Evolutionary conservation across 2,329 filamentous ascomycete genomes (phyloP).

Genomic region (Trichoderma brevicompactum): DNA sequence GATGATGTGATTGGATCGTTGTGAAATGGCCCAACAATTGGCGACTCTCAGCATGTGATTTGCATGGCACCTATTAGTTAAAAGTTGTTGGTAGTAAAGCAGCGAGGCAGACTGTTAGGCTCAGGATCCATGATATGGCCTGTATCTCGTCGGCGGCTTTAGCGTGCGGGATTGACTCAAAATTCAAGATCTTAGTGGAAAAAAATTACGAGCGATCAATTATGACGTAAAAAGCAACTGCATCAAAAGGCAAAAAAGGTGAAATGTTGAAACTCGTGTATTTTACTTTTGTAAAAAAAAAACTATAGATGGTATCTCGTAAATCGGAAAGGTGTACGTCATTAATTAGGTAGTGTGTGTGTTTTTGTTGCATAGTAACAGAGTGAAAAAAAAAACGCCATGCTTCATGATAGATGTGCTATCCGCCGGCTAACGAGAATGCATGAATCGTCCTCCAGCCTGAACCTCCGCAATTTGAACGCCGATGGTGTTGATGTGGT

Average conservation of each 20-base stretch:
- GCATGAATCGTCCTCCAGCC: neutral
- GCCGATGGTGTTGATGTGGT: neutral
- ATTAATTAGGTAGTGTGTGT: neutral
- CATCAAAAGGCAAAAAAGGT: neutral
- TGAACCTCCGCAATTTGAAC: neutral
- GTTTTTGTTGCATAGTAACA: neutral
- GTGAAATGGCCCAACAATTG: neutral
- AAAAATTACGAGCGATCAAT: neutral
- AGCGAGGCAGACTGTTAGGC: neutral
- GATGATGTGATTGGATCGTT: neutral
- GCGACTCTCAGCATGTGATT: too few relatives aligned
- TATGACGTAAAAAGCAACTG: neutral
- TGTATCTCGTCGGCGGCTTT: neutral
- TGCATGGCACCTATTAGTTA: neutral
- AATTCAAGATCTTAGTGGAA: neutral
- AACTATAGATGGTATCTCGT: slow-evolving; percentile 20
- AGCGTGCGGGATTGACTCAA: neutral
- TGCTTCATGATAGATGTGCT: neutral
- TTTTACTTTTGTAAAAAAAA: neutral
- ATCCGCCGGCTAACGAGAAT: neutral
- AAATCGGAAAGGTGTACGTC: neutral
- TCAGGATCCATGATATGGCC: neutral
- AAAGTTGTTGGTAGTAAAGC: neutral
- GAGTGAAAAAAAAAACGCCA: neutral
- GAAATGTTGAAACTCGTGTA: neutral